A percentile compares a stretch with the other conserved stretches of the same genome.
These are phyloP conservation scores for Pythium aphanidermatum DNA, from an alignment of 352 stramenopile species.

Conservation along the genomic window DNA sequence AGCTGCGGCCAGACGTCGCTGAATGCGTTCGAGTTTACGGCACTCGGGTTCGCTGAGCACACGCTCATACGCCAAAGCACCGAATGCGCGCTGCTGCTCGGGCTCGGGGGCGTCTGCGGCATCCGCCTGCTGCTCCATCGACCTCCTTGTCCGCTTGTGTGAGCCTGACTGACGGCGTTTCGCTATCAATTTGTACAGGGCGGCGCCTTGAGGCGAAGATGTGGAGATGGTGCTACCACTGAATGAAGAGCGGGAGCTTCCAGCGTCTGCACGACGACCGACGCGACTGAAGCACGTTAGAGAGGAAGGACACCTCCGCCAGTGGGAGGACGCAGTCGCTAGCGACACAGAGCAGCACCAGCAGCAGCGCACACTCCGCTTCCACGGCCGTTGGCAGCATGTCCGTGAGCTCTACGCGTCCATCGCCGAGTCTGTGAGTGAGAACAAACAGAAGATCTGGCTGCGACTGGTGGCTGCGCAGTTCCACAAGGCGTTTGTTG, in stretches of 20 bases:
- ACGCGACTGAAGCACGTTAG: conserved; percentile 33
- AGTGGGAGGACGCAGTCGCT: conserved; percentile 17
- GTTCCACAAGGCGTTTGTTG: conserved; percentile 14
- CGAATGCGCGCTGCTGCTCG: conserved; percentile 9
- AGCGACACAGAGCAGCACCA: conserved; percentile 24
- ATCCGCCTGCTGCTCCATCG: background rate
- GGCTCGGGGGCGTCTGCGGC: background rate
- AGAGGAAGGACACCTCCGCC: conserved; percentile 22
- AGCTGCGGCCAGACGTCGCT: conserved; percentile 5
- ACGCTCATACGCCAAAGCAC: conserved; percentile 33
- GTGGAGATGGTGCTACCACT: too few relatives aligned
- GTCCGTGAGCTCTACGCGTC: conserved; percentile 44
- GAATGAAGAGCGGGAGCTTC: background rate
- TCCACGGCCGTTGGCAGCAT: conserved; percentile 35
- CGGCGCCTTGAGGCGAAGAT: too few relatives aligned
- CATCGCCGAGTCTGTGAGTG: conserved; percentile 20
- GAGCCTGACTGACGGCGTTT: conserved; percentile 10
- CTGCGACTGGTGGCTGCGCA: conserved; percentile 8
- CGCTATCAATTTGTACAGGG: conserved; percentile 13
- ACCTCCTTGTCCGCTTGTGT: background rate
- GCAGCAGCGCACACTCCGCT: conserved; percentile 27
- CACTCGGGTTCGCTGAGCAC: conserved; percentile 34
- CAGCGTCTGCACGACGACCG: conserved; percentile 1
- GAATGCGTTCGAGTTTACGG: conserved; percentile 26
- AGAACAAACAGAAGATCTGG: conserved; percentile 14